Percentiles rank a stretch among this genome's conserved stretches.
phyloP scores from a whole-genome alignment of 1,284 basidiomycete genomes.

The Sanghuangporus baumii region DNA sequence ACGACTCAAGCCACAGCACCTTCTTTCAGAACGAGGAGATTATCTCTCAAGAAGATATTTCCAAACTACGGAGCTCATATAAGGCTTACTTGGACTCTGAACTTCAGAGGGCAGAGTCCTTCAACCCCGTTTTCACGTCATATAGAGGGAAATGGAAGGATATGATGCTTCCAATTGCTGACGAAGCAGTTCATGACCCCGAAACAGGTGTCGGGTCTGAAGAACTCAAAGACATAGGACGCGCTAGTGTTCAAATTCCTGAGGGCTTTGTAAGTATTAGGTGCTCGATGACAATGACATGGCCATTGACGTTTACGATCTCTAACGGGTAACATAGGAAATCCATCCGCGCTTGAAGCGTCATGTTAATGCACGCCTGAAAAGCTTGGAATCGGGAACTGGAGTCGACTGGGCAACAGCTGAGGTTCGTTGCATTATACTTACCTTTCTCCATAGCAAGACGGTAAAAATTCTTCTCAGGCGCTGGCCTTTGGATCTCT shows the following conservation, averaged over 20 bases:
- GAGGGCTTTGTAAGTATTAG: conserved; percentile 61
- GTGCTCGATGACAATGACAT: neutral
- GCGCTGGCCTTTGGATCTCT: conserved; percentile 83
- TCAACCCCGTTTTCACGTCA: conserved; percentile 47
- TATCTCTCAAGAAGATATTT: conserved; percentile 45
- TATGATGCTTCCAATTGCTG: conserved; percentile 67
- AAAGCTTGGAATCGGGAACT: conserved; percentile 61
- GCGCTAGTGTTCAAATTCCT: conserved; percentile 67
- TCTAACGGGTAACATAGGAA: conserved; percentile 38
- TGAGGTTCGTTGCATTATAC: conserved; percentile 46
- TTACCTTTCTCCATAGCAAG: neutral
- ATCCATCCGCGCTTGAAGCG: conserved; percentile 75
- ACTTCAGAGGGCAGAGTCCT: conserved; percentile 45
- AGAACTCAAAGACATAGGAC: conserved; percentile 52
- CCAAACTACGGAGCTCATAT: conserved; percentile 48
- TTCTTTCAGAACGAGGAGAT: conserved; percentile 36
- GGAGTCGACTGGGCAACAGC: conserved; percentile 86
- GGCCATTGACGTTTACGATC: neutral
- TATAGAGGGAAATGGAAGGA: conserved; percentile 58
- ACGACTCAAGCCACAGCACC: neutral
- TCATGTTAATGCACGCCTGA: conserved; percentile 75
- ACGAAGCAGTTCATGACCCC: conserved; percentile 48
- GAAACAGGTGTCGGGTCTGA: conserved; percentile 62
- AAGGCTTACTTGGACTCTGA: conserved; percentile 57
- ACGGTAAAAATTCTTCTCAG: conserved; percentile 27